phyloP scores from a whole-genome alignment of 371 early-diverging fungal species.

The Mycotypha africana region DNA sequence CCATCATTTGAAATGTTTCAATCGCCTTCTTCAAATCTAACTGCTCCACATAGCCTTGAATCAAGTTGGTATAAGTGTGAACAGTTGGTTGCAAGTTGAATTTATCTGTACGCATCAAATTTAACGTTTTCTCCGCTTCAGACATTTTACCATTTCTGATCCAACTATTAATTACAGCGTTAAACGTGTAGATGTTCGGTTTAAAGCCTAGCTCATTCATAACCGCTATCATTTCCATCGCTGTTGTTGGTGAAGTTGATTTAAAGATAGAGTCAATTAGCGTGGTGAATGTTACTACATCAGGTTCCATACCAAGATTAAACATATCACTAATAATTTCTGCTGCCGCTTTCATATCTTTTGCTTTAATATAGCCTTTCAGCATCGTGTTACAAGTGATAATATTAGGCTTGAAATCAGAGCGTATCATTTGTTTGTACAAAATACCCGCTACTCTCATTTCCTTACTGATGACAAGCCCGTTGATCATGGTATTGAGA shows the following conservation, averaged over 20 bases:
- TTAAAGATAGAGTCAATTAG: conserved; percentile 36
- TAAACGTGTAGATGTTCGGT: conserved; percentile 42
- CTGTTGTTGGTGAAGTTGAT: conserved; percentile 13
- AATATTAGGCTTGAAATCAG: conserved; percentile 30
- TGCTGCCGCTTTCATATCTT: conserved; percentile 18
- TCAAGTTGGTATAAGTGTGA: conserved; percentile 39
- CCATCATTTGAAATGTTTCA: conserved; percentile 28
- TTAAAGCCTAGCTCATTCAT: conserved; percentile 21
- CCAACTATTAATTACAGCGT: conserved; percentile 42
- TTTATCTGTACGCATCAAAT: conserved; percentile 4
- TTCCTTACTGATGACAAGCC: conserved; percentile 35
- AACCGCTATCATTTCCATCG: conserved; percentile 22
- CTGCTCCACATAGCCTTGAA: conserved; percentile 35
- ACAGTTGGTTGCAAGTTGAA: conserved; percentile 25
- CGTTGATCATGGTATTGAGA: conserved; percentile 43
- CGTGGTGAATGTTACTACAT: conserved; percentile 40
- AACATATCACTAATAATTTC: conserved; percentile 37
- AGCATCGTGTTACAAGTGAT: conserved; percentile 47
- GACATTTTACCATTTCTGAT: conserved; percentile 18
- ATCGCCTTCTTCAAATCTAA: conserved; percentile 28
- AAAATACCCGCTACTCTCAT: conserved; percentile 24
- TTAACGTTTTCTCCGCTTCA: conserved; percentile 32
- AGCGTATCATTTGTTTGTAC: conserved; percentile 30
- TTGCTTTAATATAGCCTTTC: conserved; percentile 25
- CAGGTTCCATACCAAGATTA: conserved; percentile 24